A percentile compares a stretch with the other conserved stretches of the same genome.
These are phyloP conservation scores for Geranium rotundifolium DNA, from an alignment of 345 rosid genomes.

Conservation along the genomic window DNA sequence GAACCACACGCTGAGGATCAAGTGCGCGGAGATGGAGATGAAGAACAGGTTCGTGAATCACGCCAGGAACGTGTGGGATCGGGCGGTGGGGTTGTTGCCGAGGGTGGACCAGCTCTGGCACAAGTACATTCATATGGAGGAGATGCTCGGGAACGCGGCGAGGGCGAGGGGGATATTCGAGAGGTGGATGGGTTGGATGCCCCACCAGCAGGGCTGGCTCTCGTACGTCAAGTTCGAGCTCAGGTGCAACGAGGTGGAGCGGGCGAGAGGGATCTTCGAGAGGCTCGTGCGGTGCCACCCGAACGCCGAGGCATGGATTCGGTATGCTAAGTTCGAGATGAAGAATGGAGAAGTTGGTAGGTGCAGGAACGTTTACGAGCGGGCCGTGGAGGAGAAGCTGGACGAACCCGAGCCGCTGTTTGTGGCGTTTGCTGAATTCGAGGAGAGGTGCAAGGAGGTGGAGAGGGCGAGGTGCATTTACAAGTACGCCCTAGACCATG, in stretches of 20 bases:
- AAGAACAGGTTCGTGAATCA: slow-evolving; percentile 70
- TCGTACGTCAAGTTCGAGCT: slow-evolving; percentile 70
- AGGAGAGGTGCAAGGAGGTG: slow-evolving; percentile 66
- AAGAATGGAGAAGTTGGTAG: slow-evolving; percentile 58
- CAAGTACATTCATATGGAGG: slow-evolving; percentile 90
- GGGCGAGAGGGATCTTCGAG: slow-evolving; percentile 55
- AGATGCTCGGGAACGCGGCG: slow-evolving; percentile 63
- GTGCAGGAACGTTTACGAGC: slow-evolving; percentile 62
- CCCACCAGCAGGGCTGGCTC: slow-evolving; percentile 81
- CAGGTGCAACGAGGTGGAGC: slow-evolving; percentile 55
- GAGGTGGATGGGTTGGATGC: slow-evolving; percentile 81
- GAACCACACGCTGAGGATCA: slow-evolving; percentile 78
- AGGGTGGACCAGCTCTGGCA: slow-evolving; percentile 88
- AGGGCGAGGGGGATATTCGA: slow-evolving; percentile 72
- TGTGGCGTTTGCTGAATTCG: slow-evolving; percentile 82
- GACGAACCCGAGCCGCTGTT: slow-evolving; percentile 65
- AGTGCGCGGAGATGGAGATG: slow-evolving; percentile 86
- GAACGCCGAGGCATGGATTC: slow-evolving; percentile 51
- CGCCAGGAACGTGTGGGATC: slow-evolving; percentile 84
- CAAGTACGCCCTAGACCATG: slow-evolving; percentile 75
- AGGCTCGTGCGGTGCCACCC: slow-evolving; percentile 69
- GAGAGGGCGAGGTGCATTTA: slow-evolving; percentile 74
- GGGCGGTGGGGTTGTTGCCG: slow-evolving; percentile 63
- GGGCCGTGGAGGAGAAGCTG: slow-evolving; percentile 61
- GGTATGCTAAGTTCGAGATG: slow-evolving; percentile 79